Evolutionary conservation across 2,329 filamentous ascomycete species (phyloP).

Genomic region (Trichophyton equinum): DNA sequence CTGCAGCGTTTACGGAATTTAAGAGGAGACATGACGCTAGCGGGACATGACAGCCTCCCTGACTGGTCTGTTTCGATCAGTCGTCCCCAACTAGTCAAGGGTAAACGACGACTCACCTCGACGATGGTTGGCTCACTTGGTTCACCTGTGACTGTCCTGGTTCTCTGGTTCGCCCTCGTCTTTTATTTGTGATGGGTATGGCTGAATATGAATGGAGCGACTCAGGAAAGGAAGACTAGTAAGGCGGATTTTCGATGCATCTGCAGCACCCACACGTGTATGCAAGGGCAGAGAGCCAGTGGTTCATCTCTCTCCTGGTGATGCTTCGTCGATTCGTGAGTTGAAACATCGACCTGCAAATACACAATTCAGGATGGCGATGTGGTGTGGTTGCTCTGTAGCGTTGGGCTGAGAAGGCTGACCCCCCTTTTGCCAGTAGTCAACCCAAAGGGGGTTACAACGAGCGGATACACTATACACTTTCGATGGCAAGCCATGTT

Average conservation of each 20-base stretch:
- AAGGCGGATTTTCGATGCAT: conserved; percentile 2
- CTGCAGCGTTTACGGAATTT: neutral
- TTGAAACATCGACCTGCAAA: neutral
- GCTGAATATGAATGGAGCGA: neutral
- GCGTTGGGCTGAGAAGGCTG: too few relatives aligned
- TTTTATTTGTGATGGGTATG: neutral
- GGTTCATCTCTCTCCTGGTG: neutral
- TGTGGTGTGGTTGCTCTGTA: neutral
- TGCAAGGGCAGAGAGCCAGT: conserved; percentile 3
- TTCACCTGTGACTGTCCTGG: neutral
- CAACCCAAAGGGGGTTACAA: too few relatives aligned
- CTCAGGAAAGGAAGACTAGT: neutral
- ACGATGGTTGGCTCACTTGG: neutral
- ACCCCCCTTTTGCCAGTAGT: too few relatives aligned
- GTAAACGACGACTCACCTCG: neutral
- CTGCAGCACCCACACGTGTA: conserved; percentile 2
- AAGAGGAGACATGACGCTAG: too few relatives aligned
- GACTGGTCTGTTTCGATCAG: neutral
- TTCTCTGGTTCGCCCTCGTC: neutral
- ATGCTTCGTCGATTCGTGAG: neutral
- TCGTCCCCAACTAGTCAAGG: neutral
- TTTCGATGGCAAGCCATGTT: too few relatives aligned
- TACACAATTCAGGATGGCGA: neutral
- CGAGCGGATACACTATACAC: too few relatives aligned
- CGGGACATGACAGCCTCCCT: neutral